These are phyloP conservation scores for Medicago lupulina DNA, from an alignment of 306 rosid genomes.

Conservation along the genomic window DNA sequence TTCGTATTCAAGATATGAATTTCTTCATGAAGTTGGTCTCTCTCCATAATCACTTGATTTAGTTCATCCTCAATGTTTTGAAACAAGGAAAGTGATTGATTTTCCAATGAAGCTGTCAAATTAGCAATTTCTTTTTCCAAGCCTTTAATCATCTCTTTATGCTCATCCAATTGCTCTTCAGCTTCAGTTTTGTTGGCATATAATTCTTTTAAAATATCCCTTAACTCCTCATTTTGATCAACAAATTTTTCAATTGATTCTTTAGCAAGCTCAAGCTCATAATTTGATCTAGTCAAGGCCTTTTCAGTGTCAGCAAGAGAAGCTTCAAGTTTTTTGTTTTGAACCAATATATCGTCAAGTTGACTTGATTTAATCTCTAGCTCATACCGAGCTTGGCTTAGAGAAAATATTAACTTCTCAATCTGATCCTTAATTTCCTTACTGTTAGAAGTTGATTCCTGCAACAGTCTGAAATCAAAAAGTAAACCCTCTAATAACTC, in stretches of 20 bases:
- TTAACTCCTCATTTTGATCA: constrained; percentile 71
- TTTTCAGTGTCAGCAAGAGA: constrained; percentile 63
- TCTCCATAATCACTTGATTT: constrained; percentile 61
- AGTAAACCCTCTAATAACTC: constrained; percentile 82
- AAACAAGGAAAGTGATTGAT: constrained; percentile 57
- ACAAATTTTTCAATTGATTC: constrained; percentile 55
- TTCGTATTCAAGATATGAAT: constrained; percentile 64
- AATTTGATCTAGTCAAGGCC: constrained; percentile 63
- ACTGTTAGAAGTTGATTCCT: constrained; percentile 82
- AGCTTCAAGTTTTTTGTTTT: constrained; percentile 64
- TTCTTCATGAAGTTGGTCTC: constrained; percentile 77
- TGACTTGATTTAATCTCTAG: constrained; percentile 69
- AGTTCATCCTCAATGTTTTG: constrained; percentile 71
- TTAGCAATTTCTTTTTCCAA: constrained; percentile 82
- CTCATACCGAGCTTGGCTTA: constrained; percentile 68
- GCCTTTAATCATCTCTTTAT: constrained; percentile 72
- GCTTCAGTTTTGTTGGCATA: constrained; percentile 62
- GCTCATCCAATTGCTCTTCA: constrained; percentile 73
- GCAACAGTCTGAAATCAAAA: constrained; percentile 89
- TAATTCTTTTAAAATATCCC: constrained; percentile 66
- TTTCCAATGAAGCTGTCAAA: constrained; percentile 66
- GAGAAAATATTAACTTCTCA: constrained; percentile 64
- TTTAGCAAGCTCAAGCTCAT: constrained; percentile 69
- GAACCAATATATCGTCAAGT: constrained; percentile 60
- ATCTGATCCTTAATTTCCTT: constrained; percentile 79